Percentiles rank a stretch among this genome's conserved stretches.
Conservation (phyloP, 805 yeast species). For the Candida verbasci region DNA sequence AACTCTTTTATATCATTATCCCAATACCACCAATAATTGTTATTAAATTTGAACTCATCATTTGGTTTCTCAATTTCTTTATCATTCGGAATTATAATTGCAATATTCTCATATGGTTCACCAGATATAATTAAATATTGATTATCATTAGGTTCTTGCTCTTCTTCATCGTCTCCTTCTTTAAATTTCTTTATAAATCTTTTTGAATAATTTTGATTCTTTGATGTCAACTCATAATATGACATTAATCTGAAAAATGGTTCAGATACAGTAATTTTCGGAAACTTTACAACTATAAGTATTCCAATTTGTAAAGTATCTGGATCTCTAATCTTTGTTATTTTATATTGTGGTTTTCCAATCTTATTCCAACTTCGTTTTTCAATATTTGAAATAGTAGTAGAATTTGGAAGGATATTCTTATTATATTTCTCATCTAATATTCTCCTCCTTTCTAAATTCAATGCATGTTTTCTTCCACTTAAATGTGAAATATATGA, state of each 20-base stretch:
- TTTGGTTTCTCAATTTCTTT: conserved; percentile 40
- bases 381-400: conserved; percentile 33
- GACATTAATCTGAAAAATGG: conserved; percentile 78
- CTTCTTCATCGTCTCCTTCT: conserved; percentile 10
- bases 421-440: conserved; percentile 30
- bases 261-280: conserved; percentile 41
- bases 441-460: conserved; percentile 55
- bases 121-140: conserved; percentile 80
- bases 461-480: conserved; percentile 78
- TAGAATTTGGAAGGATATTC: conserved; percentile 12
- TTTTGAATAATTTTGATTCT: conserved; percentile 34
- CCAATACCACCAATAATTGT: conserved; percentile 63
- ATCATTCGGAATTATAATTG: conserved; percentile 68
- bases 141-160: conserved; percentile 31
- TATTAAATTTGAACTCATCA: conserved; percentile 19
- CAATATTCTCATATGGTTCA: conserved; percentile 84
- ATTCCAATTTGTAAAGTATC: conserved; percentile 58
- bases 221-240: conserved; percentile 54
- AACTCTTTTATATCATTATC: conserved; percentile 66
- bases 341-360: conserved; percentile 70
- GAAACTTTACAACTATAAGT: conserved; percentile 55
- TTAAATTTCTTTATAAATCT: conserved; percentile 10
- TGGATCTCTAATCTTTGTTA: conserved; percentile 66
- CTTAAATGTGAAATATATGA: conserved; percentile 80
- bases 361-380: conserved; percentile 53